Evolutionary conservation across 345 rosid genomes (phyloP), one percentile per base, ranked within the genome.

Genomic region (Bruguiera parviflora): DNA sequence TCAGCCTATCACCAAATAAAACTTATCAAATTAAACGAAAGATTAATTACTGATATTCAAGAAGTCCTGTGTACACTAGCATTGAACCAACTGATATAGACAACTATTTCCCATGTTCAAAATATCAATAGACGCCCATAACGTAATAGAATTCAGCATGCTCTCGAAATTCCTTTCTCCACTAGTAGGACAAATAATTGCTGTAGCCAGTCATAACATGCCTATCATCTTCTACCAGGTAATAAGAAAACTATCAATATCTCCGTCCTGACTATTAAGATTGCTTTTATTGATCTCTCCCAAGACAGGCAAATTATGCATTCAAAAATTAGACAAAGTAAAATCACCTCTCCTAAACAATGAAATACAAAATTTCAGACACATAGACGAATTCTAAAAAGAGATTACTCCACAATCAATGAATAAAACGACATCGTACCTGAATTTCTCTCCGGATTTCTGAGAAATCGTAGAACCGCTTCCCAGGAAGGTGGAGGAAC

Each of bases 391-490:
- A 39, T 39, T 39, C 15, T 43, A 18, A 43, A 43, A 11, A 43
- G 1, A 43, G 18, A 43, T 43, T 43, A 15, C 18, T 43, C 18
- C 49, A 43, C 5, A 43, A 43, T 43, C 49, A 43, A 5, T 43
- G 18, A 13, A 43, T 13, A 43, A 43, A 43, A 13, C 49, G 19
- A 43, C 49, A 15, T 13, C 49, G 20, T 28, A 90, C 99, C 94
- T 90, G 88, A 81, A 96, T 90, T 81, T 92, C 99, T 31, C 90
- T 86, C 58, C 98, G 93, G 81, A 96, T 90, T 83, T 92, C 88
- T 2, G 96, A 82, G 87, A 96, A 96, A 76, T 96, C 98, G 60
- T 76, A 79, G 80, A 96, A 89, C 67, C 91, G 87, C 59, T 86
- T 76, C 1, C 85, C 86, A 68, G 96, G 96, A 53, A 89, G 72